Base-by-base conservation (phyloP, 2,329 filamentous ascomycete genomes). In the Fusarium sublunatum region DNA sequence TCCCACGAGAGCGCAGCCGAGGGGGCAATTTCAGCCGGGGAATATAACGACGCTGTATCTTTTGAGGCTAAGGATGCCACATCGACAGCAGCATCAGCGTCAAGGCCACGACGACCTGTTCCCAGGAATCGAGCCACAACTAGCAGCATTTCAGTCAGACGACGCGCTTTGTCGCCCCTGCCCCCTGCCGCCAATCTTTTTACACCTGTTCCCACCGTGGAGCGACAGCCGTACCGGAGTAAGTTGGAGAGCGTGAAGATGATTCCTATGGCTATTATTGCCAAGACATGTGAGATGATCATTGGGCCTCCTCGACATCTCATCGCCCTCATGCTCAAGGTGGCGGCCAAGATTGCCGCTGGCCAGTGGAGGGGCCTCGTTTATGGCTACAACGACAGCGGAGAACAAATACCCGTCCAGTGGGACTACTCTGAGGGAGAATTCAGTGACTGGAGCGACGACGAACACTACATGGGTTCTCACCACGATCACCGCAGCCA, bases 231-330 rank as follows among this genome's bases (percentile, higher is more conserved):
- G 3, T 62, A 61, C 32, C 52, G 58, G 35, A 72, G 57, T 51
- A 68, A 51, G 26, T 25, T 72, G n/a, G 68, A 68, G 36, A 54
- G 59, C 8, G 64, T 70, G 13, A 69, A 63, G 45, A 69, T 64
- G 13, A 51, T 70, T 15, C 70, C 72, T 10, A 66, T 86, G 46
- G 84, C 87, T 4, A 84, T 96, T 28, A 83, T 96, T 25, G 86
- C 89, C 53, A 93, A 91, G 76, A 93, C 92, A 0, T 88, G 86
- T 62, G 88, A 91, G 47, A 83, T 95, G 28, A 83, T 96, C 5
- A 79, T 97, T 12, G 88, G 91, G 0, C 92, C 92, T n/a, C 92
- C 93, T 0, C 86, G 89, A 13, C 87, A 93, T 68, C 83, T 96
- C 2, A 85, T 96, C 32, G 82, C 86, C 25, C 80, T 96, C 36